Evolutionary conservation across 129 eudicot genomes (phyloP), one percentile per base, ranked within the genome.

Genomic region (Sambucus nigra): DNA sequence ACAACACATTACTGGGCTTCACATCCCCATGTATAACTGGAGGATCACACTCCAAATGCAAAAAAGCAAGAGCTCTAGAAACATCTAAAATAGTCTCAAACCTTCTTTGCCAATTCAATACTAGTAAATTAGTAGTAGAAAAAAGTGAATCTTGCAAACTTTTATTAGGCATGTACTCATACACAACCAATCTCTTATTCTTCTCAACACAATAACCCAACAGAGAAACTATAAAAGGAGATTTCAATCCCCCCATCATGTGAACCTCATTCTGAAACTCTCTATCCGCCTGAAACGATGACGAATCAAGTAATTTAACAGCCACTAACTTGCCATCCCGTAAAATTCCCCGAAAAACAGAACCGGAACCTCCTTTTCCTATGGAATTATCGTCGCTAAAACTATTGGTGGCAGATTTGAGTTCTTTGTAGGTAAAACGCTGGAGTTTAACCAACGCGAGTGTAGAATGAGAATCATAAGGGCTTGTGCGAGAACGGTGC

Each of bases 11-110:
- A 54, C 99, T 86, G 14, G 99, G 99, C 75, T 92, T 92, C 20
- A 92, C 80, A 63, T 92, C 99, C 14, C 99, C 94, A 65, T 92
- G 99, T 64, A 92, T 86, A 57, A 92, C 99, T 13, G 99, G 87
- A 8, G 99, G 99, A 32, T 86, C 99, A 65, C 96, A 92, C 28
- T 80, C 94, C 55, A 71, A 67, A 53, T 92, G 99, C 67, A 92
- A 59, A 67, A 92, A 86, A 49, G 73, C 84, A 51, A 92, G 75
- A 13, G 96, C 99, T 41, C 74, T 72, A 5, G 89, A 72, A 66
- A 92, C 72, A 68, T 86, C 96, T 25, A 67, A 80, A 32, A 92
- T 63, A 0, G 82, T 64, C 56, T 70, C 71, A 51, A 82, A 82
- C 50, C 99, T 80, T 62, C 63, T 70, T 12, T 61, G 55, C 99